These are phyloP conservation scores for Cryptococcus sp. DNA, from an alignment of 1,284 basidiomycete genomes.

Conservation along the genomic window DNA sequence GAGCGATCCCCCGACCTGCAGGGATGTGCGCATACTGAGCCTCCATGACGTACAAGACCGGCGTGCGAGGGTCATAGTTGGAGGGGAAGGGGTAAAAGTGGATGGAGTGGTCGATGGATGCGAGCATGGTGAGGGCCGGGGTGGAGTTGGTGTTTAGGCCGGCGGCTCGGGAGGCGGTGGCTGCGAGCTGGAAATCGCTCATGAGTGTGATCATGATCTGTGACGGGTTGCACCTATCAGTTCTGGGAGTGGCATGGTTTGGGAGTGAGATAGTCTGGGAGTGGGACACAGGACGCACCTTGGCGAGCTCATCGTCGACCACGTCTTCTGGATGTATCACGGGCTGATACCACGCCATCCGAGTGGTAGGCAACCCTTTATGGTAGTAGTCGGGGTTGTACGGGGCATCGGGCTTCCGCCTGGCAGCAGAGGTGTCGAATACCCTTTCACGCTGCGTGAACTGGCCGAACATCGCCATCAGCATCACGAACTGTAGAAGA, in stretches of 20 bases:
- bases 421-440: constrained; percentile 57
- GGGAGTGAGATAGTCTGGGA: too few relatives aligned
- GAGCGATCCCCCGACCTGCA: not conserved
- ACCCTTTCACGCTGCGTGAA: too few relatives aligned
- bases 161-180: constrained; percentile 61
- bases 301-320: constrained; percentile 70
- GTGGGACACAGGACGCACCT: constrained; percentile 61
- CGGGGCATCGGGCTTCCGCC: constrained; percentile 6
- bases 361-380: constrained; percentile 40
- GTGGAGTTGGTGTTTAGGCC: constrained; percentile 55
- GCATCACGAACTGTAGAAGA: not conserved
- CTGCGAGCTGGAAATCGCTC: constrained; percentile 75
- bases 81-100: constrained; percentile 62
- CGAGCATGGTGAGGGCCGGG: constrained; percentile 64
- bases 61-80: constrained; percentile 4
- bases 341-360: constrained; percentile 73
- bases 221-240: not conserved
- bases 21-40: not conserved
- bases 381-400: constrained; percentile 16
- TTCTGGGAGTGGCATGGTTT: not conserved
- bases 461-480: constrained; percentile 45
- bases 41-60: constrained; percentile 1
- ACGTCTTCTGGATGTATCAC: constrained; percentile 58
- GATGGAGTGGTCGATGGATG: constrained; percentile 78
- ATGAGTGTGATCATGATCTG: constrained; percentile 82